These are phyloP conservation scores for Perilla frutescens DNA, from an alignment of 257 asterid genomes.

Conservation along the genomic window DNA sequence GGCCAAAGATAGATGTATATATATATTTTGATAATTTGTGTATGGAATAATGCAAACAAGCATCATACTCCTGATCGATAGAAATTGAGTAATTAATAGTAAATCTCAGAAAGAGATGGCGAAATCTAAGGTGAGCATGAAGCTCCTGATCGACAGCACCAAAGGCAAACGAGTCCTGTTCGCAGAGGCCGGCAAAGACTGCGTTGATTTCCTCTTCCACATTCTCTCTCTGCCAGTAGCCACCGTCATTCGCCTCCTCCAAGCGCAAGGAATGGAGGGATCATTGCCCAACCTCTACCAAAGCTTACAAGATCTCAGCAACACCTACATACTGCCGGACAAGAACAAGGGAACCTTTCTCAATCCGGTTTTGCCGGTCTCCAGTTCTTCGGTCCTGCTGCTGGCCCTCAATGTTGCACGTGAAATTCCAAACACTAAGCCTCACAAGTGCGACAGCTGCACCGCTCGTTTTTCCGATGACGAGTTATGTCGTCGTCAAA, in stretches of 20 bases:
- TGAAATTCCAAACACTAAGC: too few relatives aligned
- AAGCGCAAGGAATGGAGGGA: conserved; percentile 38
- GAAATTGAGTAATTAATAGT: too few relatives aligned
- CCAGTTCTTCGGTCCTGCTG: not conserved
- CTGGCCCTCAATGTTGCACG: not conserved
- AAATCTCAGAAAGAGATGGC: conserved; percentile 5
- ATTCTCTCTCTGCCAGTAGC: conserved; percentile 41
- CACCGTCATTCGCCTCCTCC: conserved; percentile 28
- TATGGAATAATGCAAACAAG: too few relatives aligned
- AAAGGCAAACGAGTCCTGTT: conserved; percentile 39
- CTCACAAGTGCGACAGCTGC: not conserved
- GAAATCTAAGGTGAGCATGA: conserved; percentile 39
- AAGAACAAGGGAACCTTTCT: conserved; percentile 30
- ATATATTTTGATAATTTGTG: too few relatives aligned
- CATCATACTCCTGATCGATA: too few relatives aligned
- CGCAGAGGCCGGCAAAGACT: conserved; percentile 47
- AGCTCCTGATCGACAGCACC: conserved; percentile 43
- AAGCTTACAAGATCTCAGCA: conserved; percentile 39
- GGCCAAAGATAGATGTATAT: too few relatives aligned
- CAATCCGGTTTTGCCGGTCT: not conserved
- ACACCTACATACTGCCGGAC: conserved; percentile 29
- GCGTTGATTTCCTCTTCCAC: conserved; percentile 50
- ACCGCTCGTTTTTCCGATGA: too few relatives aligned
- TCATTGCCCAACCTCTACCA: not conserved
- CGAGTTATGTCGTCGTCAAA: too few relatives aligned